Conservation (phyloP, 306 rosid genomes). For the Fagus sylvatica region DNA sequence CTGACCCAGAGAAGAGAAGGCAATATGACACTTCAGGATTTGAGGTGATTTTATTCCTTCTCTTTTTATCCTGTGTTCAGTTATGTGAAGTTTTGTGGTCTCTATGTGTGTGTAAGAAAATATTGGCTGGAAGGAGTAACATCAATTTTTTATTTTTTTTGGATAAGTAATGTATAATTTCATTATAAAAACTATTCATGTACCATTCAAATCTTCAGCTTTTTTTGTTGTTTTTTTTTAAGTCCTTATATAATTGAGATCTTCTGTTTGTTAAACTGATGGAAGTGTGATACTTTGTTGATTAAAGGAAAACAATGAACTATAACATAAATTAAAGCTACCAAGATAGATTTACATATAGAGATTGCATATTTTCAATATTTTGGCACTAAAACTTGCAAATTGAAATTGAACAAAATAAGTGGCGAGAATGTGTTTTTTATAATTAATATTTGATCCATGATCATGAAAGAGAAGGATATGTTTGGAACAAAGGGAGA, state of each 20-base stretch:
- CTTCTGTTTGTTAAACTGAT: neutral
- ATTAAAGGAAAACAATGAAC: neutral
- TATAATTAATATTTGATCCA: neutral
- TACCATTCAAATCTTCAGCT: neutral
- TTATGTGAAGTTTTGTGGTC: neutral
- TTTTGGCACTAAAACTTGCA: neutral
- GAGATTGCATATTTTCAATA: neutral
- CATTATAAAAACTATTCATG: too few relatives aligned
- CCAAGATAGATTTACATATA: neutral
- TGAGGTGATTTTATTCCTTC: constrained; percentile 58
- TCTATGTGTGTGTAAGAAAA: neutral
- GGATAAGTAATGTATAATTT: too few relatives aligned
- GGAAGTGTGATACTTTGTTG: neutral
- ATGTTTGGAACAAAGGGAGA: too few relatives aligned
- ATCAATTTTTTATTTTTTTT: too few relatives aligned
- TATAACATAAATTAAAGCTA: neutral
- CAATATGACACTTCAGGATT: constrained; percentile 94
- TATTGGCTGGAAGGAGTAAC: neutral
- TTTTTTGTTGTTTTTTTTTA: too few relatives aligned
- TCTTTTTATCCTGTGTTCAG: neutral
- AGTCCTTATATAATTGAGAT: neutral
- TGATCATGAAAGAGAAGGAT: neutral
- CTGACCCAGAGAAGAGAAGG: constrained; percentile 97
- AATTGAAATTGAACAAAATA: neutral
- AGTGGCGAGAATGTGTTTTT: neutral